Evolutionary conservation across 2,329 filamentous ascomycete genomes (phyloP).

Genomic region (Arthrinium phaeospermum): DNA sequence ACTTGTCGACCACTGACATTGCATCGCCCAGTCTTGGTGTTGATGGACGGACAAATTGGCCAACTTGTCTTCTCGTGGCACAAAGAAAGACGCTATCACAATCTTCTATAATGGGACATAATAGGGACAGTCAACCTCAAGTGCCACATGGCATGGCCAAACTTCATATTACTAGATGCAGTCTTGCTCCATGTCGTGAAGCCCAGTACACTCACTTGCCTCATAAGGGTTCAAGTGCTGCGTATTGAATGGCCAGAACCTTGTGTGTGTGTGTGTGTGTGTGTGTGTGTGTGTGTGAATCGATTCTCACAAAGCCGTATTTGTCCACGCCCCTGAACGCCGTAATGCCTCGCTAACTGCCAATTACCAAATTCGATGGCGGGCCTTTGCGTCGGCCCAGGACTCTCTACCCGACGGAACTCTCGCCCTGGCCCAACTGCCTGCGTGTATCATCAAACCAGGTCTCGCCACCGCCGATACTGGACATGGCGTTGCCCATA

Average conservation of each 20-base stretch:
- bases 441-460: slow-evolving; percentile 31
- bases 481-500: slow-evolving; percentile 25
- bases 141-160: not conserved
- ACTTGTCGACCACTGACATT: not conserved
- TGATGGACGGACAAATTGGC: not conserved
- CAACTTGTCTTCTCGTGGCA: not conserved
- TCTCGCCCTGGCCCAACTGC: slow-evolving; percentile 24
- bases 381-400: not conserved
- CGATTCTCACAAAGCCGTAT: not conserved
- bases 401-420: slow-evolving; percentile 24
- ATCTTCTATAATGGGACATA: not conserved
- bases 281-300: not conserved
- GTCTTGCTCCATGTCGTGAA: not conserved
- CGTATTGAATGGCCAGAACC: not conserved
- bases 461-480: slow-evolving; percentile 31
- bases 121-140: not conserved
- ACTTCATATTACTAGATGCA: slow-evolving; percentile 12
- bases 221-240: not conserved
- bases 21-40: not conserved
- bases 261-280: not conserved
- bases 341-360: slow-evolving; percentile 12
- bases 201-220: not conserved
- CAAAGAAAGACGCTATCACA: not conserved
- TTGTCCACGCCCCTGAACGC: slow-evolving; percentile 5
- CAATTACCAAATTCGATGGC: not conserved